These are phyloP conservation scores for Aspergillus ruber DNA, from an alignment of 2,329 filamentous ascomycete genomes.

Conservation along the genomic window DNA sequence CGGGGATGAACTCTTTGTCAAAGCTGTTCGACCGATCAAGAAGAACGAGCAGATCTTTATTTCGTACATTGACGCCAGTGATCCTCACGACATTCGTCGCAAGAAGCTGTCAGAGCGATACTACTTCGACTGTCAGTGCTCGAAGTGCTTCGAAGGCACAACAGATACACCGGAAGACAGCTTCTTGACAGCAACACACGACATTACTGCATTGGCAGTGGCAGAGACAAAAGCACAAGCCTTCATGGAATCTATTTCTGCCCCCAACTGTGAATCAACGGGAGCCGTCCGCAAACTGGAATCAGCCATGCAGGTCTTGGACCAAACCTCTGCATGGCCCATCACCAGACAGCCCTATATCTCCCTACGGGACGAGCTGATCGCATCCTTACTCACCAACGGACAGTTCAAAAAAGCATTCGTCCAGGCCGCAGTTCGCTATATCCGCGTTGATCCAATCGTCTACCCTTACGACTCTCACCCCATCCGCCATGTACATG, in stretches of 20 bases:
- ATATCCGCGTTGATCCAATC: constrained; percentile 46
- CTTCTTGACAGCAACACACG: constrained; percentile 10
- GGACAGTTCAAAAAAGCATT: constrained; percentile 44
- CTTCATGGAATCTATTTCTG: constrained; percentile 18
- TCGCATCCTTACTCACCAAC: constrained; percentile 41
- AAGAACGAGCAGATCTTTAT: constrained; percentile 55
- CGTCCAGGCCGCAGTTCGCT: constrained; percentile 46
- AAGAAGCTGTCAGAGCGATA: constrained; percentile 49
- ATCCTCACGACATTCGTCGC: constrained; percentile 46
- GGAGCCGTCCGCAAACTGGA: constrained; percentile 31
- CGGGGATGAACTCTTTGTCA: constrained; percentile 44
- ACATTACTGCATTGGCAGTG: constrained; percentile 9
- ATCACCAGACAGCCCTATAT: constrained; percentile 50
- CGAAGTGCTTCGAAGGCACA: constrained; percentile 38
- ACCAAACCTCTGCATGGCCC: constrained; percentile 39
- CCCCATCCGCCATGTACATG: constrained; percentile 49
- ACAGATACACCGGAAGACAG: constrained; percentile 12
- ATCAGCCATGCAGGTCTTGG: constrained; percentile 35
- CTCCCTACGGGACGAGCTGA: constrained; percentile 48
- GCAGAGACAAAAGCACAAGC: constrained; percentile 17
- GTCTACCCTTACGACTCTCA: constrained; percentile 46
- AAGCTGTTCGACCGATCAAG: constrained; percentile 47
- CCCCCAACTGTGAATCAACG: constrained; percentile 11
- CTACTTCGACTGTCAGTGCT: constrained; percentile 54
- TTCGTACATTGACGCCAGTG: constrained; percentile 55